Percentiles rank a stretch among this genome's conserved stretches.
Evolutionary conservation across 228 moss, liverwort and hornwort genomes (phyloP).

Genomic region (Sphagnum fallax): DNA sequence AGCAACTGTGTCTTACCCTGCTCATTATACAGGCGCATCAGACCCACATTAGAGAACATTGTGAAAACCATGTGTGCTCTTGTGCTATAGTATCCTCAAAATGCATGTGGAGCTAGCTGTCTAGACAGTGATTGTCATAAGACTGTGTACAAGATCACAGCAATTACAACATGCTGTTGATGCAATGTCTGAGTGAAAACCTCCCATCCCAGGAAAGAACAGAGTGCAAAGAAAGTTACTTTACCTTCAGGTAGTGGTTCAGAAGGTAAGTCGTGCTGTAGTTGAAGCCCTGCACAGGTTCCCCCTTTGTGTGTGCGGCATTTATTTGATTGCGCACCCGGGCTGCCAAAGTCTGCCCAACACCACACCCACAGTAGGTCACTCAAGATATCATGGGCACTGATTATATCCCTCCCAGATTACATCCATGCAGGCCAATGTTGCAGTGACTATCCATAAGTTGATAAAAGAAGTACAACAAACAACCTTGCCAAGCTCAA

Average conservation of each 20-base stretch:
- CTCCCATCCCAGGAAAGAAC: not conserved
- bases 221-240: not conserved
- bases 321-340: conserved; percentile 85
- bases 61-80: not conserved
- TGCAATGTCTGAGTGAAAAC: not conserved
- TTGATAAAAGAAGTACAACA: conserved; percentile 1
- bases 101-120: not conserved
- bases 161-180: not conserved
- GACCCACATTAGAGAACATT: not conserved
- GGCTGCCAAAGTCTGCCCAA: conserved; percentile 65
- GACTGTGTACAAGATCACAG: too few species aligned
- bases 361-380: not conserved
- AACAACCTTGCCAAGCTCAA: conserved; percentile 94
- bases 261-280: conserved; percentile 90
- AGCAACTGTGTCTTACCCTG: conserved; percentile 53
- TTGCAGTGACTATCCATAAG: not conserved
- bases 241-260: conserved; percentile 83
- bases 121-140: too few species aligned
- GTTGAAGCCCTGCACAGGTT: conserved; percentile 71
- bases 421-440: not conserved
- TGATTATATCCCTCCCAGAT: not conserved
- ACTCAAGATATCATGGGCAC: not conserved
- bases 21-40: not conserved
- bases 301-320: conserved; percentile 63
- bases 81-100: conserved; percentile 19